Evolutionary conservation across 1,284 basidiomycete genomes (phyloP), one percentile per base, ranked within the genome.

Genomic region (Paramarasmius palmivorus): DNA sequence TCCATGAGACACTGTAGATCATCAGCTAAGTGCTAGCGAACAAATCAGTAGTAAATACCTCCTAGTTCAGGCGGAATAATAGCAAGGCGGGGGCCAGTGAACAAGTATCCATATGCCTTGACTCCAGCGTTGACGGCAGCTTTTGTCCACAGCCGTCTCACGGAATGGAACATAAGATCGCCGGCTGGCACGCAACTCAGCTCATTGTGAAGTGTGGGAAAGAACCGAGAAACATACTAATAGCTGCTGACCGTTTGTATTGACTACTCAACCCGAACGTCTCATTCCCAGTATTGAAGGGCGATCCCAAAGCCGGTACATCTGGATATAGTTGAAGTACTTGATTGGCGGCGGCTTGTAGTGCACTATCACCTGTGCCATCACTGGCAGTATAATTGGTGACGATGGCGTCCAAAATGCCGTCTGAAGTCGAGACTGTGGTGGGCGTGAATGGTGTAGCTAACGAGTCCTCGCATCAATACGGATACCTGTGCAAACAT

Each of bases 261-360:
- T 45, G 26, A 19, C 32, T 34, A 29, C 22, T 19, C 4, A 53
- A 35, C 19, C 51, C 51, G 26, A 53, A 53, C 2, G 51, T 53
- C n/a, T 46, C 51, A 26, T 48, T 53, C 8, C 51, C 51, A 12
- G 51, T 53, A 17, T 48, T 39, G 44, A 53, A 53, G 14, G 52
- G 52, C 2, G 45, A 53, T 14, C 52, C 45, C 6, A 53, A 14
- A 12, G 45, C 20, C 22, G 52, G 52, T 20, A 37, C 45, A 26
- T 53, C 45, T 5, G 52, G 34, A 40, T 53, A 53, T 19, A 53
- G 17, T 23, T 39, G 29, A 17, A 53, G 42, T 12, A 53, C 15
- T 15, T 29, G 10, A 22, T 47, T 35, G 8, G 47, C 47, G 22
- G 37, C 47, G 4, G 29, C 19, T 20, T 23, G 12, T 15, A 49